Conservation (phyloP, 106 monocot species). For the Phalaenopsis equestris region DNA sequence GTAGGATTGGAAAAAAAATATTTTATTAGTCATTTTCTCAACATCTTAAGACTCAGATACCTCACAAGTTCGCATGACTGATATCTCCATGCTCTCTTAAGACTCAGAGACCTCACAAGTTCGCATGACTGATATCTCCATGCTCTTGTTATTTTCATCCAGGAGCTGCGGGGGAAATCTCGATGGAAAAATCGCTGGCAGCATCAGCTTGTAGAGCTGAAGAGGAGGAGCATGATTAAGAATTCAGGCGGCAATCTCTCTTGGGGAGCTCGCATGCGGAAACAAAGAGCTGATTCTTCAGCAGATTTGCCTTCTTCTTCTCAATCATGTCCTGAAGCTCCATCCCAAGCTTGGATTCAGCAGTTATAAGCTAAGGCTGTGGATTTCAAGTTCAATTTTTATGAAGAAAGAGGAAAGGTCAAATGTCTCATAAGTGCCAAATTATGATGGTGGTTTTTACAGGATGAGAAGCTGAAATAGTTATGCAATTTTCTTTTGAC, state of each 20-base stretch:
- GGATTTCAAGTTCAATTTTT: neutral
- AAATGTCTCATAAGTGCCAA: neutral
- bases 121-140: neutral
- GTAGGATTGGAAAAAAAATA: too few species aligned
- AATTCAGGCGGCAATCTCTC: constrained; percentile 49
- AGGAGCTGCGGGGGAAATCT: constrained; percentile 46
- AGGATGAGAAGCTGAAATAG: neutral
- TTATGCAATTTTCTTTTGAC: neutral
- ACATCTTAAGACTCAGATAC: too few species aligned
- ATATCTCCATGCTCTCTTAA: too few species aligned
- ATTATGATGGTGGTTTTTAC: neutral
- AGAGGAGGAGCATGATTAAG: constrained; percentile 47
- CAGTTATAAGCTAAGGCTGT: neutral
- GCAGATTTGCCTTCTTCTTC: neutral
- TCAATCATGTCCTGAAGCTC: neutral
- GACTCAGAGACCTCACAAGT: too few species aligned
- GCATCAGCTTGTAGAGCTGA: constrained; percentile 58
- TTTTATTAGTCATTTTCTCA: too few species aligned
- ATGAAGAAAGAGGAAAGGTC: neutral
- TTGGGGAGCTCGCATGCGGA: constrained; percentile 87
- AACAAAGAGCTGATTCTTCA: constrained; percentile 27
- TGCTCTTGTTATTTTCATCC: neutral
- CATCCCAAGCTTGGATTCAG: neutral
- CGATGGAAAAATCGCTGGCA: constrained; percentile 69
- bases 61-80: too few species aligned